Evolutionary conservation across 352 stramenopile species (phyloP).

Genomic region (Aphanomyces invadans): DNA sequence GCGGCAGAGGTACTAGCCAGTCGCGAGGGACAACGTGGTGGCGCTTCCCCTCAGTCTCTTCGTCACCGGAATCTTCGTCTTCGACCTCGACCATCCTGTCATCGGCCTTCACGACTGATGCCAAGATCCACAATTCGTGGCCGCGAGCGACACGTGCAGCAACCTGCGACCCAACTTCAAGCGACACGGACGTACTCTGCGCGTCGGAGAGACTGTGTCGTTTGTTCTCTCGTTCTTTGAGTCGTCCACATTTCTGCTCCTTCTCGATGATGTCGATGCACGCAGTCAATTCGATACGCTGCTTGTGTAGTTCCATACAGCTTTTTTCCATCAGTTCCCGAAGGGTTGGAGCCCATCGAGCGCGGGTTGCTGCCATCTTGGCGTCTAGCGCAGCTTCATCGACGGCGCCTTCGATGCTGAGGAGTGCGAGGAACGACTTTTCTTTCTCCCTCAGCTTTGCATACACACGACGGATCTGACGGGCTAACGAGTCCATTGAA

Average conservation of each 20-base stretch:
- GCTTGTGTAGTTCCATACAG: slow-evolving; percentile 46
- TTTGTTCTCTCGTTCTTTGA: slow-evolving; percentile 15
- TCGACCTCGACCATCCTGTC: slow-evolving; percentile 93
- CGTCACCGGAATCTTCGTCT: slow-evolving; percentile 87
- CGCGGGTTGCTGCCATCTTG: slow-evolving; percentile 26
- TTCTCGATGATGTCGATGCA: slow-evolving; percentile 49
- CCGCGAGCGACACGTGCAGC: slow-evolving; percentile 66
- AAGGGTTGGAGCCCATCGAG: slow-evolving; percentile 44
- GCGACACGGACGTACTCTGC: slow-evolving; percentile 30
- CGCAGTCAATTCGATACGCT: slow-evolving; percentile 41
- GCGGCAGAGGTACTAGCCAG: slow-evolving; percentile 85
- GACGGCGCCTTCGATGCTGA: slow-evolving; percentile 23
- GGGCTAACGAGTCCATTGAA: slow-evolving; percentile 55
- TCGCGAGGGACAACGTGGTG: slow-evolving; percentile 67
- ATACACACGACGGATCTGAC: slow-evolving; percentile 57
- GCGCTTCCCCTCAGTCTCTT: slow-evolving; percentile 40
- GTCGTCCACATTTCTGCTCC: slow-evolving; percentile 25
- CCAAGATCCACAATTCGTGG: slow-evolving; percentile 89
- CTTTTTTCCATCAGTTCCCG: slow-evolving; percentile 54
- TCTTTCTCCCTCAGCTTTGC: slow-evolving; percentile 39
- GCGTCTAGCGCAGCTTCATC: slow-evolving; percentile 15
- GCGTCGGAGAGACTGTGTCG: slow-evolving; percentile 12
- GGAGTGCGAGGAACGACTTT: slow-evolving; percentile 4
- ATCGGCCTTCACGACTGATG: slow-evolving; percentile 85
- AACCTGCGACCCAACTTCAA: slow-evolving; percentile 48